Conservation (phyloP, 345 rosid species). For the Murraya paniculata region DNA sequence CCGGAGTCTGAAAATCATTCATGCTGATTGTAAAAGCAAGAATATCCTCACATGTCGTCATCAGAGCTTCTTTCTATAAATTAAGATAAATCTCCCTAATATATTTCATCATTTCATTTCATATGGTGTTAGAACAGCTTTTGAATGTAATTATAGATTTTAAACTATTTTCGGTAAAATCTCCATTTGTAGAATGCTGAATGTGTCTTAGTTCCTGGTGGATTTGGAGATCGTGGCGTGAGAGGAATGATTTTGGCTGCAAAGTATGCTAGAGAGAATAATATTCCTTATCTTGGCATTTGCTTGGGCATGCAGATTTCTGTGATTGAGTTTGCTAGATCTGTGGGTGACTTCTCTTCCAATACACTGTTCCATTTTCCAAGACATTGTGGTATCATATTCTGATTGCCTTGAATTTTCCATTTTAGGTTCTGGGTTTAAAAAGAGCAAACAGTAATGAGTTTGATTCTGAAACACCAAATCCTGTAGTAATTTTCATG, state of each 20-base stretch:
- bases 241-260: conserved; percentile 95
- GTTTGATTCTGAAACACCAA: conserved; percentile 70
- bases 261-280: conserved; percentile 85
- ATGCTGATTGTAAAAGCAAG: not conserved
- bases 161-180: not conserved
- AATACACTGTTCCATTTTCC: conserved; percentile 3
- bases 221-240: conserved; percentile 98
- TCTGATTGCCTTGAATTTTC: conserved; percentile 12
- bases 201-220: conserved; percentile 94
- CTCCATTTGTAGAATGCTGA: conserved; percentile 65
- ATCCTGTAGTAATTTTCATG: conserved; percentile 91
- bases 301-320: conserved; percentile 99
- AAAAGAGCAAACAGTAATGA: conserved; percentile 82
- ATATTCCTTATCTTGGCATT: conserved; percentile 88
- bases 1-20: not conserved
- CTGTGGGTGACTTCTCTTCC: conserved; percentile 47
- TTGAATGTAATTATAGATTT: not conserved
- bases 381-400: not conserved
- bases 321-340: conserved; percentile 91
- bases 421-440: conserved; percentile 69
- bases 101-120: not conserved
- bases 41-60: not conserved
- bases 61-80: not conserved
- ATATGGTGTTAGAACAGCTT: not conserved
- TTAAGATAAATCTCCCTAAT: not conserved